phyloP scores from a whole-genome alignment of 2,329 filamentous ascomycete species.

The Volutella citrinella region DNA sequence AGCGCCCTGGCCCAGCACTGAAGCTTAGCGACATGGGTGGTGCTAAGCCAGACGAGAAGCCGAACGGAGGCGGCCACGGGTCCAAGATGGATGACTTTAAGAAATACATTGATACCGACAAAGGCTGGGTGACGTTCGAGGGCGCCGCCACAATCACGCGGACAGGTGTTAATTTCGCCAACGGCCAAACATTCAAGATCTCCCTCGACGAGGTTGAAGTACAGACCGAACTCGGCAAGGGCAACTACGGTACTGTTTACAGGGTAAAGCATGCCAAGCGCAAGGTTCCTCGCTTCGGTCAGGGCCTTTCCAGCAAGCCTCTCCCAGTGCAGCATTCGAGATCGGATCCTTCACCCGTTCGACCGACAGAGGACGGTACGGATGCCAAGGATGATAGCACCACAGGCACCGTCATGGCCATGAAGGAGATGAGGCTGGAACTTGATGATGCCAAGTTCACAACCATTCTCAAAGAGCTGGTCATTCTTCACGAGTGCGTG shows the following conservation, averaged over 20 bases:
- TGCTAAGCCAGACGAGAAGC: constrained; percentile 13
- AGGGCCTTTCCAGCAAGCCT: constrained; percentile 51
- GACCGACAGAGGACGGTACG: constrained; percentile 27
- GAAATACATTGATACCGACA: constrained; percentile 87
- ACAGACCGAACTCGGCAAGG: constrained; percentile 89
- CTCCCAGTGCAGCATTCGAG: constrained; percentile 35
- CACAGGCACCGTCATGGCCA: constrained; percentile 87
- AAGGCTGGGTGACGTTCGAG: constrained; percentile 87
- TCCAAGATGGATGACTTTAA: constrained; percentile 59
- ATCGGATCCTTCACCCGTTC: constrained; percentile 32
- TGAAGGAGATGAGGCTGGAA: constrained; percentile 97
- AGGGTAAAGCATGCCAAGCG: constrained; percentile 84
- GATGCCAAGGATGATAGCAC: constrained; percentile 39
- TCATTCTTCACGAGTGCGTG: constrained; percentile 90
- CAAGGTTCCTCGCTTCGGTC: constrained; percentile 54
- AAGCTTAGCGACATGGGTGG: constrained; percentile 42
- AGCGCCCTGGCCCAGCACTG: constrained; percentile 36
- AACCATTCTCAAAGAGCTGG: constrained; percentile 95
- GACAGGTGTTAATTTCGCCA: constrained; percentile 87
- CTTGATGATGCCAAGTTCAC: constrained; percentile 95
- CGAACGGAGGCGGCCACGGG: constrained; percentile 37
- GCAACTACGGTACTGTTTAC: constrained; percentile 97
- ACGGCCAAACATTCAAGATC: constrained; percentile 86
- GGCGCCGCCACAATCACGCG: constrained; percentile 88
- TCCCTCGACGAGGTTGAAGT: constrained; percentile 95